A percentile compares a stretch with the other conserved stretches of the same genome.
Conservation (phyloP, 169 alveolate species). For the Eimeria tenella region DNA sequence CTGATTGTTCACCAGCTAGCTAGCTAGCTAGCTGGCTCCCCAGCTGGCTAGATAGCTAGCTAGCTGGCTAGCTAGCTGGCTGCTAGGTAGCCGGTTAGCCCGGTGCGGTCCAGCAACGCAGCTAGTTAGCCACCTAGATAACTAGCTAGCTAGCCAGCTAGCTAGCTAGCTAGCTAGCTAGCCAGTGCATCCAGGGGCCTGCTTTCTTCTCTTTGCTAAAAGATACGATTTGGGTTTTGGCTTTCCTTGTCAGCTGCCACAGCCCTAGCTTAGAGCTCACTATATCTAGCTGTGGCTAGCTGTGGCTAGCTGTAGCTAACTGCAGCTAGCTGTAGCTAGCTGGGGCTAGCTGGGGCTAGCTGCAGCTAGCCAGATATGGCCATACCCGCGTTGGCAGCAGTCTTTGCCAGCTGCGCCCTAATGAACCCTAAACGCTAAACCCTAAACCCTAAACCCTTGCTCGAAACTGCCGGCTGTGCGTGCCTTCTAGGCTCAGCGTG, state of each 20-base stretch:
- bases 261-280: too few species aligned
- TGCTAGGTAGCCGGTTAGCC: background rate
- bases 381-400: background rate
- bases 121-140: background rate
- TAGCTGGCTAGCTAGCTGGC: too few species aligned
- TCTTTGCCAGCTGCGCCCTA: background rate
- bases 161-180: background rate
- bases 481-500: too few species aligned
- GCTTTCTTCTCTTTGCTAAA: background rate
- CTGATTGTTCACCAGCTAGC: too few species aligned
- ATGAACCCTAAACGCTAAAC: background rate
- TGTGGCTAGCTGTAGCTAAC: background rate
- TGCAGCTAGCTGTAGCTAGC: background rate
- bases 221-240: too few species aligned
- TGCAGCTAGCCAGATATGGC: background rate
- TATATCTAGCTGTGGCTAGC: background rate
- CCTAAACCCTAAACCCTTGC: slow-evolving; percentile 4
- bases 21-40: too few species aligned
- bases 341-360: background rate
- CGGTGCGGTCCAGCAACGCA: background rate
- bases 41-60: too few species aligned
- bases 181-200: background rate
- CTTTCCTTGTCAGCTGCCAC: background rate
- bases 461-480: background rate
- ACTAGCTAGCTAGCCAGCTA: background rate